Conservation (phyloP, 305 asterid genomes). For the Solanum hybrid region DNA sequence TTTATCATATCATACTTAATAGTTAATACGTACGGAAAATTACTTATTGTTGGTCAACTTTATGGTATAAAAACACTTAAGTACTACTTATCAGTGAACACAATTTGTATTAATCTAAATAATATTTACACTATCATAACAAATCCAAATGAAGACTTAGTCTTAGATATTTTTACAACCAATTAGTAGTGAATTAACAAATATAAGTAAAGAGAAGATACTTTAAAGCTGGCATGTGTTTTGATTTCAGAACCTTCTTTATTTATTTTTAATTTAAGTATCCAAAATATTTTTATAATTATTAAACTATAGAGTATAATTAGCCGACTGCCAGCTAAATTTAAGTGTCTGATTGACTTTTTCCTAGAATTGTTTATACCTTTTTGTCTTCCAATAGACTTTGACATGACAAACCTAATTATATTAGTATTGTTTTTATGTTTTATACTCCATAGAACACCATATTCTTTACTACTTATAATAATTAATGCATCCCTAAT, state of each 20-base stretch:
- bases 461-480: neutral
- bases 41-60: neutral
- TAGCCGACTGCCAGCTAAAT: constrained; percentile 6
- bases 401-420: neutral
- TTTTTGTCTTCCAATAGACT: neutral
- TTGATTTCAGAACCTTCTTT: neutral
- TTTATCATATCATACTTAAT: neutral
- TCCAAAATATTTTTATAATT: neutral
- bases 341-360: neutral
- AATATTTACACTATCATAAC: neutral
- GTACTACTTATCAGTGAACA: neutral
- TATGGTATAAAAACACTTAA: neutral
- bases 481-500: neutral
- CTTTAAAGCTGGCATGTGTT: constrained; percentile 4
- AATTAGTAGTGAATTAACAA: neutral
- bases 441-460: neutral
- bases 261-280: neutral
- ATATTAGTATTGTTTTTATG: neutral
- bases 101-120: neutral
- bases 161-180: neutral
- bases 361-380: neutral
- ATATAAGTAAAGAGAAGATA: neutral
- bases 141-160: neutral
- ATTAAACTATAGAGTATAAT: neutral
- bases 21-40: neutral